Evolutionary conservation across 1,139 yeast species (phyloP).

Genomic region (Yamadazyma kanchanaburiensis): DNA sequence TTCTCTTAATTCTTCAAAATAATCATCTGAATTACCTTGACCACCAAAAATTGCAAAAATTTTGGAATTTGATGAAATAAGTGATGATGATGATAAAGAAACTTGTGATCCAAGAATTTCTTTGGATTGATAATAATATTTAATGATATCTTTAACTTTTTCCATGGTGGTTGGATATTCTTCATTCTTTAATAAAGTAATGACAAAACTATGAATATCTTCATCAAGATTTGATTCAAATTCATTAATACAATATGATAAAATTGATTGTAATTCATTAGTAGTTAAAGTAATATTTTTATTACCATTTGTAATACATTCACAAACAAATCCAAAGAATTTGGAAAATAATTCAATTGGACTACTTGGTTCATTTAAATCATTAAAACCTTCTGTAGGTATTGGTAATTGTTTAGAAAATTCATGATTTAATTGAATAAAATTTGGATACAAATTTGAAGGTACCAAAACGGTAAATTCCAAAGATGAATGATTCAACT

Average conservation of each 20-base stretch:
- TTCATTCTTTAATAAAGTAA: slow-evolving; percentile 53
- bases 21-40: slow-evolving; percentile 97
- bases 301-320: slow-evolving; percentile 21
- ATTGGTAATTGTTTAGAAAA: slow-evolving; percentile 75
- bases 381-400: slow-evolving; percentile 80
- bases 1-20: slow-evolving; percentile 93
- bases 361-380: slow-evolving; percentile 85
- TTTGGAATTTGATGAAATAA: slow-evolving; percentile 54
- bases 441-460: slow-evolving; percentile 70
- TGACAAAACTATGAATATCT: slow-evolving; percentile 90
- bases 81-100: slow-evolving; percentile 34
- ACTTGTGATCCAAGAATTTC: slow-evolving; percentile 44
- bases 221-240: slow-evolving; percentile 63
- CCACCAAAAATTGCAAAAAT: slow-evolving; percentile 94
- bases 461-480: slow-evolving; percentile 91
- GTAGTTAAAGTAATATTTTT: slow-evolving; percentile 49
- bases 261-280: slow-evolving; percentile 67
- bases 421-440: slow-evolving; percentile 85
- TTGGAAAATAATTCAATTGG: slow-evolving; percentile 83
- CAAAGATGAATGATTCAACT: slow-evolving; percentile 77
- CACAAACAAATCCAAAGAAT: slow-evolving; percentile 63
- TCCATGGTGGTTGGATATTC: slow-evolving; percentile 60
- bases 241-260: slow-evolving; percentile 68
- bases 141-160: slow-evolving; percentile 72
- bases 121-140: slow-evolving; percentile 55